phyloP scores from a whole-genome alignment of 2,329 filamentous ascomycete genomes.

The Colletotrichum cuscutae region DNA sequence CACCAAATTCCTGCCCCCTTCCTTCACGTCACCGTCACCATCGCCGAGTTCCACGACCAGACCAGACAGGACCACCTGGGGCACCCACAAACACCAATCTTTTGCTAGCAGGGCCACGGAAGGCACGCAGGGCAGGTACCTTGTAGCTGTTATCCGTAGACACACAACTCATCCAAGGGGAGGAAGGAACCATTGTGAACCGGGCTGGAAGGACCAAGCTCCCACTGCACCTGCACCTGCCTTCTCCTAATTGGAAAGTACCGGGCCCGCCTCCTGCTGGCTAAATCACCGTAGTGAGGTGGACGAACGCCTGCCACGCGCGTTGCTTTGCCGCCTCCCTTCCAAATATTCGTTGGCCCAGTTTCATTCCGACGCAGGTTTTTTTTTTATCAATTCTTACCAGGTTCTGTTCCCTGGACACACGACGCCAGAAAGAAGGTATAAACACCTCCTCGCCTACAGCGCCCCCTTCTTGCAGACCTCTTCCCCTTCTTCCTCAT shows the following conservation, averaged over 20 bases:
- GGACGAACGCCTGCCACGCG: constrained; percentile 8
- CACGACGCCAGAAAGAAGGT: constrained; percentile 1
- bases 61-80: neutral
- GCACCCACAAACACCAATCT: neutral
- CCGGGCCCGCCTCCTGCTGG: neutral
- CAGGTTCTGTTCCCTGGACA: neutral
- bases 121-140: neutral
- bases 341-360: constrained; percentile 2
- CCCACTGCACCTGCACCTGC: constrained; percentile 3
- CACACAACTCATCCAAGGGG: neutral
- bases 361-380: constrained; percentile 26
- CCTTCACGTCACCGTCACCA: constrained; percentile 33
- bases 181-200: constrained; percentile 3
- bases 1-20: constrained; percentile 27
- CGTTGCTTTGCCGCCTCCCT: constrained; percentile 11
- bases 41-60: constrained; percentile 18
- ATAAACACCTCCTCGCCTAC: constrained; percentile 29
- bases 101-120: neutral
- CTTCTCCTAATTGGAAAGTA: constrained; percentile 1
- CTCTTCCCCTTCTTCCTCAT: constrained; percentile 5
- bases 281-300: neutral
- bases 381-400: neutral
- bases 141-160: neutral
- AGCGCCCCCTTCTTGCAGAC: neutral
- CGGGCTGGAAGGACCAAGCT: constrained; percentile 22